A percentile compares a stretch with the other conserved stretches of the same genome.
Evolutionary conservation across 2,329 filamentous ascomycete species (phyloP).

Genomic region (Colletotrichum spinosum): DNA sequence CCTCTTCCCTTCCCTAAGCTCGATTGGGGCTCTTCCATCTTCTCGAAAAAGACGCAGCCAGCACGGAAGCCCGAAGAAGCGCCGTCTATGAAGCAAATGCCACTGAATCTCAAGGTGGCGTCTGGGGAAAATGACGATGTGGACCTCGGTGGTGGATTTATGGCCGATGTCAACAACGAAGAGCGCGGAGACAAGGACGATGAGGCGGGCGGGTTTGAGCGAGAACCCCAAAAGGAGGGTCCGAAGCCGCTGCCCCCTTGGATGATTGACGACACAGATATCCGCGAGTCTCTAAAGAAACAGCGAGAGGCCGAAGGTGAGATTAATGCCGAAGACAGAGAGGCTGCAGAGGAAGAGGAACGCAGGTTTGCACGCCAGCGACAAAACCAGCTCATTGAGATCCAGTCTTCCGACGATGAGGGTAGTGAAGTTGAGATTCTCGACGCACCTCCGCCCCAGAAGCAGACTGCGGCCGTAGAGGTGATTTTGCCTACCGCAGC

Average conservation of each 20-base stretch:
- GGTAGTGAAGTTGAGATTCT: conserved; percentile 69
- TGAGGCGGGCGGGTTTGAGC: conserved; percentile 74
- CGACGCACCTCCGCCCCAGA: conserved; percentile 56
- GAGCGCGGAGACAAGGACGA: conserved; percentile 53
- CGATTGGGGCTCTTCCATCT: conserved; percentile 73
- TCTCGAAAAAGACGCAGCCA: conserved; percentile 54
- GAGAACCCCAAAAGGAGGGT: conserved; percentile 55
- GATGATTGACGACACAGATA: conserved; percentile 74
- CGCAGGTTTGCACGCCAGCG: conserved; percentile 55
- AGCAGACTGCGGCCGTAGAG: conserved; percentile 34
- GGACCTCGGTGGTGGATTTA: conserved; percentile 51
- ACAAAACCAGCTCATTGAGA: conserved; percentile 67
- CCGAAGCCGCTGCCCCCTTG: conserved; percentile 79
- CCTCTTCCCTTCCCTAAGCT: conserved; percentile 93
- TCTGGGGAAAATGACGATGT: conserved; percentile 37
- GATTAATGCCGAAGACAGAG: conserved; percentile 73
- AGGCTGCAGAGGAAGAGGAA: conserved; percentile 67
- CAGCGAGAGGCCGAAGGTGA: conserved; percentile 67
- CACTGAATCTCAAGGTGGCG: conserved; percentile 6
- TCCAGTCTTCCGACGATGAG: conserved; percentile 71
- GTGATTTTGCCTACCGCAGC: conserved; percentile 11
- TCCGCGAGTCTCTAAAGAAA: conserved; percentile 71
- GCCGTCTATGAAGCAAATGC: conserved; percentile 26
- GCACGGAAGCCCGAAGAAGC: conserved; percentile 11
- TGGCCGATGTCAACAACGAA: conserved; percentile 41